Evolutionary conservation across 1,284 basidiomycete species (phyloP).

Genomic region (Ceratobasidium papillatum): DNA sequence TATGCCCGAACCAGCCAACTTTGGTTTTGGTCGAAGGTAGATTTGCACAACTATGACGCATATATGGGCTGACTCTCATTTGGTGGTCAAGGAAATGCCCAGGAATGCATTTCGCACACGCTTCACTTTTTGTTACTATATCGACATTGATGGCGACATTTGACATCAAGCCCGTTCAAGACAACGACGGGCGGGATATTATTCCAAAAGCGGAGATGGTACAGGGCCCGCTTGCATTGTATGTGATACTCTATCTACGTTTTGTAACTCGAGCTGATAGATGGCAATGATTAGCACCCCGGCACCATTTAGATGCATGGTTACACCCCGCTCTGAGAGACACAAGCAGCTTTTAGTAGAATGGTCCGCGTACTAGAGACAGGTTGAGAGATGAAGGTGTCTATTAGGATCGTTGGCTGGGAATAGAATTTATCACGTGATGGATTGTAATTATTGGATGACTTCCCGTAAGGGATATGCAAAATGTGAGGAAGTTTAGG

Average conservation of each 20-base stretch:
- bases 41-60: neutral
- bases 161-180: slow-evolving; percentile 44
- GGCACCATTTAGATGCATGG: slow-evolving; percentile 5
- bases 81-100: slow-evolving; percentile 25
- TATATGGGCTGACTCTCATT: neutral
- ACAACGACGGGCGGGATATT: slow-evolving; percentile 41
- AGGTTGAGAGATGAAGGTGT: no score
- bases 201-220: neutral
- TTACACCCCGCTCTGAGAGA: slow-evolving; percentile 17
- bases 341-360: neutral
- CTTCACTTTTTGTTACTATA: slow-evolving; percentile 28
- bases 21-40: slow-evolving; percentile 26
- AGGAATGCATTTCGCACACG: slow-evolving; percentile 33
- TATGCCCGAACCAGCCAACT: slow-evolving; percentile 1
- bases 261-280: neutral
- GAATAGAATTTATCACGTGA: no score
- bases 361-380: neutral
- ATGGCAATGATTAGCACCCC: slow-evolving; percentile 10
- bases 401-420: no score
- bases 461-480: no score
- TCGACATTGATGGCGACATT: slow-evolving; percentile 46
- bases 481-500: no score
- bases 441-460: no score
- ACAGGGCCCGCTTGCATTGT: neutral
- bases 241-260: neutral